These are phyloP conservation scores for Leptodontidium sp. DNA, from an alignment of 2,329 filamentous ascomycete genomes.

Conservation along the genomic window DNA sequence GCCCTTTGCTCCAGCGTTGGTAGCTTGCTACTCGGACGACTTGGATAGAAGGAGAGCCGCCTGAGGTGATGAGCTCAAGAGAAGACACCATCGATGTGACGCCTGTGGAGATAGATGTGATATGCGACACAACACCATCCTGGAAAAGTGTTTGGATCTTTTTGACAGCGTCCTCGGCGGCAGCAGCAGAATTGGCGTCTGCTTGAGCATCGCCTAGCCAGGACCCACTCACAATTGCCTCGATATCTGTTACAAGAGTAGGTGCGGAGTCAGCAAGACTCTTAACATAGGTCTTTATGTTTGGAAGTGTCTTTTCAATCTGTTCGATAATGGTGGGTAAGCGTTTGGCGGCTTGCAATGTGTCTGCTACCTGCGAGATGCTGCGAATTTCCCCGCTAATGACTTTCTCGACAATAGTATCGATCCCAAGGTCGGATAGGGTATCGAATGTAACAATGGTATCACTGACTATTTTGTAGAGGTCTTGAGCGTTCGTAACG, in stretches of 20 bases:
- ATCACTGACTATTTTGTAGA: slow-evolving; percentile 8
- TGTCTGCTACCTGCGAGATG: slow-evolving; percentile 3
- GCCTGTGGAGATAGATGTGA: neutral
- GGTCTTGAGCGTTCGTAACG: neutral
- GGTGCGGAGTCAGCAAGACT: neutral
- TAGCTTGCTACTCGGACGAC: neutral
- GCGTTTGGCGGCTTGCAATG: slow-evolving; percentile 3
- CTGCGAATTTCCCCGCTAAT: neutral
- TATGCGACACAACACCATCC: neutral
- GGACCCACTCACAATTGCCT: neutral
- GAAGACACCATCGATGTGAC: neutral
- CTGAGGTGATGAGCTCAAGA: neutral
- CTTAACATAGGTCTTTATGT: neutral
- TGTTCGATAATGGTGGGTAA: neutral
- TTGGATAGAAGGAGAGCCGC: neutral
- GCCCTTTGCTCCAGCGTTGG: neutral
- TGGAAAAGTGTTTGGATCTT: slow-evolving; percentile 4
- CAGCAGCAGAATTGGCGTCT: neutral
- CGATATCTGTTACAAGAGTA: neutral
- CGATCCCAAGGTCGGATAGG: neutral
- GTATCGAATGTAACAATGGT: neutral
- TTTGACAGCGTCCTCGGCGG: neutral
- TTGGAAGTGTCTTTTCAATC: neutral
- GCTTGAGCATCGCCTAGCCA: neutral
- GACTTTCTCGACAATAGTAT: slow-evolving; percentile 9